Percentiles rank a stretch among this genome's conserved stretches.
phyloP scores from a whole-genome alignment of 331 rosid species.

The Phaseolus coccineus region DNA sequence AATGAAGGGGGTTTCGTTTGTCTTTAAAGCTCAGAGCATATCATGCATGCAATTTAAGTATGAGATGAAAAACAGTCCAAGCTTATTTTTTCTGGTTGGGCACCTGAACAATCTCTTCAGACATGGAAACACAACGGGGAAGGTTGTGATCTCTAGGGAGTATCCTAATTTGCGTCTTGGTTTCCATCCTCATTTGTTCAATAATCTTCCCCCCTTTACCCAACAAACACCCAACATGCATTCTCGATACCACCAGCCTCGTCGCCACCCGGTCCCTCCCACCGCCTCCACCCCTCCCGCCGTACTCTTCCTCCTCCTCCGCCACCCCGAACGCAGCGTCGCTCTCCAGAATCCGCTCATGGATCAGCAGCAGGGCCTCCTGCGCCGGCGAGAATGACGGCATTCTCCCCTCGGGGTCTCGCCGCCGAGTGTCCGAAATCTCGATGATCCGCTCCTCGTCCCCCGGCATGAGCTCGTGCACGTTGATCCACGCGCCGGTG shows the following conservation, averaged over 20 bases:
- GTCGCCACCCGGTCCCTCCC: conserved; percentile 72
- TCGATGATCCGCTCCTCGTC: conserved; percentile 98
- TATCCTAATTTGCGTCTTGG: conserved; percentile 96
- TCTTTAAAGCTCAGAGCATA: neutral
- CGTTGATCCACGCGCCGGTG: conserved; percentile 99
- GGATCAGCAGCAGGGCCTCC: conserved; percentile 89
- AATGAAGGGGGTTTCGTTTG: conserved; percentile 24
- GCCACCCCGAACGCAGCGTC: conserved; percentile 66
- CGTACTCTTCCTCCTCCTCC: conserved; percentile 74
- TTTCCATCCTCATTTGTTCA: conserved; percentile 98
- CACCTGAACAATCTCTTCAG: conserved; percentile 99
- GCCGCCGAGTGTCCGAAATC: conserved; percentile 94
- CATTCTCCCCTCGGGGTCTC: conserved; percentile 94
- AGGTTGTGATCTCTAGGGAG: conserved; percentile 94
- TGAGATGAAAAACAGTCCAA: conserved; percentile 40
- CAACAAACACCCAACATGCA: conserved; percentile 96
- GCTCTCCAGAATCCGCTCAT: conserved; percentile 89
- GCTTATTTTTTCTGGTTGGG: conserved; percentile 42
- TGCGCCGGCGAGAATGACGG: conserved; percentile 97
- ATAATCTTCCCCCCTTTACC: conserved; percentile 99
- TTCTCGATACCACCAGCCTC: conserved; percentile 91
- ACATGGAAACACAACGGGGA: conserved; percentile 94
- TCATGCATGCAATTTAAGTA: conserved; percentile 49
- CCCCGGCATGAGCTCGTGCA: conserved; percentile 84
- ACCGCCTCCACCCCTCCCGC: conserved; percentile 58